Percentiles rank a stretch among this genome's conserved stretches.
phyloP scores from a whole-genome alignment of 163 green algal genomes.

The Scenedesmus sp. region DNA sequence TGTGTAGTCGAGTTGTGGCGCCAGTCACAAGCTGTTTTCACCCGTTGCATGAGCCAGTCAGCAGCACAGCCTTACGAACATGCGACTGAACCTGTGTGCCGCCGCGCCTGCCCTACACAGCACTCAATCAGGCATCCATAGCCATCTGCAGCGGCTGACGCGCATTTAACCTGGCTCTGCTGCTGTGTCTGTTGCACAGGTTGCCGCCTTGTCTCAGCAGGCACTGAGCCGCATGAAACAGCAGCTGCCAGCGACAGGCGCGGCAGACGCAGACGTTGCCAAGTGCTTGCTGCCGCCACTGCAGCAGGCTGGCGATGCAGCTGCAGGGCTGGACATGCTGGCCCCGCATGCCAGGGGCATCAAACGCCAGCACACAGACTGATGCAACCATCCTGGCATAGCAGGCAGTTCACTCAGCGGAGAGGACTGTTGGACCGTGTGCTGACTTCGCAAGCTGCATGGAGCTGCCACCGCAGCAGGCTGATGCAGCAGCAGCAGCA shows the following conservation, averaged over 20 bases:
- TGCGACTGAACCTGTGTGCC: too few species aligned
- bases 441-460: too few species aligned
- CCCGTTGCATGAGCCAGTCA: neutral
- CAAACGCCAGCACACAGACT: neutral
- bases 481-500: too few species aligned
- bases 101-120: neutral
- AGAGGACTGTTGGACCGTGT: too few species aligned
- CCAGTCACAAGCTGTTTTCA: neutral
- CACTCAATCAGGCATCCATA: neutral
- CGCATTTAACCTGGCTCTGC: neutral
- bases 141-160: neutral
- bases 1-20: neutral
- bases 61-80: neutral
- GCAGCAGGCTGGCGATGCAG: neutral
- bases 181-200: neutral
- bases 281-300: neutral
- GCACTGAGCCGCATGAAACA: slow-evolving; percentile 6
- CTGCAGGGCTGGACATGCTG: neutral
- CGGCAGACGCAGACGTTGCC: neutral
- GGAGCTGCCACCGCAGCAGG: too few species aligned
- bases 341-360: neutral
- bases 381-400: too few species aligned
- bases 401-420: too few species aligned
- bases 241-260: neutral
- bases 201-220: neutral